Evolutionary conservation across 1,284 basidiomycete species (phyloP).

Genomic region (Boletus smithii): DNA sequence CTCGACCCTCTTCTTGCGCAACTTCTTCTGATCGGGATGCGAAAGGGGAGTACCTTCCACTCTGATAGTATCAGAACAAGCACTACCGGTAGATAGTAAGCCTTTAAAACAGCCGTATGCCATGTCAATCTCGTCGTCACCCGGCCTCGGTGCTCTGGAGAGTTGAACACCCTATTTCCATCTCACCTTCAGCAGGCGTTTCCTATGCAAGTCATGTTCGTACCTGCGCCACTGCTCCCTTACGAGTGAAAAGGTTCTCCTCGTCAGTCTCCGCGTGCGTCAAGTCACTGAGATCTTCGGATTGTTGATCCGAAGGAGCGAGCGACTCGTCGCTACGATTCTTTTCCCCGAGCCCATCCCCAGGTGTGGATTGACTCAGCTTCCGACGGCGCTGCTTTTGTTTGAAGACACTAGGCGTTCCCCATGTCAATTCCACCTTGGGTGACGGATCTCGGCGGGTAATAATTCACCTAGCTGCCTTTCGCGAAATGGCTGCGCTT

Average conservation of each 20-base stretch:
- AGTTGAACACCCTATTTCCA: too few species aligned
- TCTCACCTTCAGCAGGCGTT: neutral
- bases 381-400: neutral
- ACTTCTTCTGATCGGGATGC: too few species aligned
- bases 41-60: neutral
- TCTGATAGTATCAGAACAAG: neutral
- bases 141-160: too few species aligned
- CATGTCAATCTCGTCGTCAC: neutral
- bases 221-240: neutral
- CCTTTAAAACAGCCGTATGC: neutral
- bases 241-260: neutral
- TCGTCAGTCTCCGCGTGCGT: neutral
- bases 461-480: neutral
- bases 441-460: neutral
- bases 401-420: neutral
- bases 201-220: neutral
- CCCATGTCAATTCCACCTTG: neutral
- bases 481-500: neutral
- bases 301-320: neutral
- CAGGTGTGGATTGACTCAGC: too few species aligned
- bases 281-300: neutral
- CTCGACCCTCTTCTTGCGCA: neutral
- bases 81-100: neutral
- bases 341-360: neutral
- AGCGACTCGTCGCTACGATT: neutral